A percentile compares a stretch with the other conserved stretches of the same genome.
Evolutionary conservation across 2,329 filamentous ascomycete genomes (phyloP).

Genomic region (Exophiala aquamarina): DNA sequence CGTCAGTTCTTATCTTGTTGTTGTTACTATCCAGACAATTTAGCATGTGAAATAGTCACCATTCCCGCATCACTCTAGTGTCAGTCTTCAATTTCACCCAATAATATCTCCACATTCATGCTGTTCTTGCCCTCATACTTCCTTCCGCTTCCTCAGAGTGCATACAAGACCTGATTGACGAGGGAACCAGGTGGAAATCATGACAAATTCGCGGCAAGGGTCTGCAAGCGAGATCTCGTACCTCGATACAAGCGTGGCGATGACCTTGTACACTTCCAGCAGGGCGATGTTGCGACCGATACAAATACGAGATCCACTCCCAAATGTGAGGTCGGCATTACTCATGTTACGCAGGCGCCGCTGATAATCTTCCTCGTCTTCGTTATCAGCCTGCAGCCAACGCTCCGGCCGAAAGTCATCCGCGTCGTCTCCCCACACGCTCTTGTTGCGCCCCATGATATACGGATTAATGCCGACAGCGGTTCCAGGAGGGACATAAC

Average conservation of each 20-base stretch:
- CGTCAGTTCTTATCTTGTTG: too few relatives aligned
- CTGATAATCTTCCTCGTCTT: neutral
- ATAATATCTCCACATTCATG: too few relatives aligned
- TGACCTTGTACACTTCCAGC: slow-evolving; percentile 39
- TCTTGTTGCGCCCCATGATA: slow-evolving; percentile 39
- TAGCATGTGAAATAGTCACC: too few relatives aligned
- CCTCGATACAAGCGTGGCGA: slow-evolving; percentile 30
- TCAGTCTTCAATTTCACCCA: too few relatives aligned
- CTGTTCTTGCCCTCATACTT: neutral
- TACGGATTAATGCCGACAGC: slow-evolving; percentile 36
- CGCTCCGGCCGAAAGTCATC: slow-evolving; percentile 44
- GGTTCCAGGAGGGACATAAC: slow-evolving; percentile 28
- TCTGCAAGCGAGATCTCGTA: neutral
- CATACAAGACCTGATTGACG: neutral
- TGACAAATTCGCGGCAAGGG: neutral
- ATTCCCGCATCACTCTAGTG: too few relatives aligned
- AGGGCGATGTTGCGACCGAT: slow-evolving; percentile 40
- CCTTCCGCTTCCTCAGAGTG: neutral
- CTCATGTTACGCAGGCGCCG: too few relatives aligned
- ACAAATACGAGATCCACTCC: slow-evolving; percentile 30
- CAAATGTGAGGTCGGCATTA: slow-evolving; percentile 22
- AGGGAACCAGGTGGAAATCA: neutral
- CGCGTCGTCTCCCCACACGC: slow-evolving; percentile 28
- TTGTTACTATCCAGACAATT: too few relatives aligned
- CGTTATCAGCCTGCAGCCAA: slow-evolving; percentile 38